Conservation (phyloP, 768 basidiomycete species). For the Coprinopsis cinerea region DNA sequence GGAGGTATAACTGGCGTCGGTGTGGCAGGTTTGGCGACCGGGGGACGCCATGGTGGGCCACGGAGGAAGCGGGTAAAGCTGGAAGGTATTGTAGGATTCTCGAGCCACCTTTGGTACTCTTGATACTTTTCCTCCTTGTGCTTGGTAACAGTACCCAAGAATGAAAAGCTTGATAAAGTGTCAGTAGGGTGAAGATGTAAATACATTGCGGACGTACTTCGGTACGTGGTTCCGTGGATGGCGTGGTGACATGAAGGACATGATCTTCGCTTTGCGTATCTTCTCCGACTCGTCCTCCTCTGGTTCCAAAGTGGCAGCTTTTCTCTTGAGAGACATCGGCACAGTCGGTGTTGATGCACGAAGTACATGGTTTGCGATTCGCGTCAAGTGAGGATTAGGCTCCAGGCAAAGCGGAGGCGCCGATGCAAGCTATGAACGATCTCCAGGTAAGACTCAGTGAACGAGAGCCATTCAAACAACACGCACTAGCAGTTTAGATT, state of each 20-base stretch:
- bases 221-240: slow-evolving; percentile 42
- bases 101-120: slow-evolving; percentile 23
- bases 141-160: slow-evolving; percentile 46
- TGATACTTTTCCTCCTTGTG: slow-evolving; percentile 22
- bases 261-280: slow-evolving; percentile 64
- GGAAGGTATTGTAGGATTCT: slow-evolving; percentile 19
- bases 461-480: not conserved
- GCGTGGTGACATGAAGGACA: slow-evolving; percentile 73
- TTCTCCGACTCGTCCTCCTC: slow-evolving; percentile 77
- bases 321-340: slow-evolving; percentile 71
- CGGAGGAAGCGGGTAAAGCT: no score
- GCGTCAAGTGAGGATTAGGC: slow-evolving; percentile 70
- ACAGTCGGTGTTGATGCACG: slow-evolving; percentile 69
- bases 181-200: slow-evolving; percentile 2
- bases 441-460: slow-evolving; percentile 6
- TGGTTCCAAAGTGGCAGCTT: slow-evolving; percentile 60
- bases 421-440: slow-evolving; percentile 54
- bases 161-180: slow-evolving; percentile 39
- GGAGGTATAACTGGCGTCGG: slow-evolving; percentile 18
- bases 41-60: slow-evolving; percentile 16
- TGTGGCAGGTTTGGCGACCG: slow-evolving; percentile 13
- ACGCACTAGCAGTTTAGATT: slow-evolving; percentile 68
- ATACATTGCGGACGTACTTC: slow-evolving; percentile 44
- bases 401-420: slow-evolving; percentile 73
- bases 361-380: slow-evolving; percentile 69